phyloP scores from a whole-genome alignment of 352 stramenopile species.

The Saprolegnia diclina region DNA sequence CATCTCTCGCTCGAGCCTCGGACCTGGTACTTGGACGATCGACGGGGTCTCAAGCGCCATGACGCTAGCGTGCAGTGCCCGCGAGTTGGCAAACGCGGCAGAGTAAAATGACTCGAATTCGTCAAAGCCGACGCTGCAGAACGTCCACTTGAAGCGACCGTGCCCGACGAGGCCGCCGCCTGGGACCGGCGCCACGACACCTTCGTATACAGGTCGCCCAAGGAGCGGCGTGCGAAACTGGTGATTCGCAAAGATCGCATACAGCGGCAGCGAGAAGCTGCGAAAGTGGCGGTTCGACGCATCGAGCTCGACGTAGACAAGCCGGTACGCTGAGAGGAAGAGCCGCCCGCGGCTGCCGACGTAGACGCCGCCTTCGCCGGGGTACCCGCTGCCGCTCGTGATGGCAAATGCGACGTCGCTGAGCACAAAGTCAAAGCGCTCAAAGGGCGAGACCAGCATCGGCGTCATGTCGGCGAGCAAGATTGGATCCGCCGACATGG shows the following conservation, averaged over 20 bases:
- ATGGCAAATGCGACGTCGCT: constrained; percentile 11
- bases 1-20: background rate
- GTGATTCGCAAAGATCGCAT: constrained; percentile 3
- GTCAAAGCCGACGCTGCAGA: constrained; percentile 15
- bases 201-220: constrained; percentile 6
- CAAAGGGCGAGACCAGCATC: constrained; percentile 18
- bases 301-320: constrained; percentile 21
- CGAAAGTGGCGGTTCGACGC: constrained; percentile 20
- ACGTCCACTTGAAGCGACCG: constrained; percentile 9
- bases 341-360: constrained; percentile 10
- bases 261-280: constrained; percentile 21
- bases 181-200: constrained; percentile 12
- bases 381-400: constrained; percentile 11
- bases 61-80: background rate
- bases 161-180: constrained; percentile 14
- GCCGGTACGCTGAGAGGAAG: constrained; percentile 16
- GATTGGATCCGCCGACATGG: constrained; percentile 20
- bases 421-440: constrained; percentile 21
- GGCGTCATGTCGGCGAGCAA: constrained; percentile 18
- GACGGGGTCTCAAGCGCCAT: background rate
- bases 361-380: constrained; percentile 21
- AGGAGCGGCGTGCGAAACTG: constrained; percentile 4
- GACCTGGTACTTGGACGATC: constrained; percentile 25
- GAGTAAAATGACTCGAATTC: constrained; percentile 19
- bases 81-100: constrained; percentile 7